A percentile compares a stretch with the other conserved stretches of the same genome.
phyloP scores from a whole-genome alignment of 108 stramenopile genomes.

The Cylindrotheca fusiformis region DNA sequence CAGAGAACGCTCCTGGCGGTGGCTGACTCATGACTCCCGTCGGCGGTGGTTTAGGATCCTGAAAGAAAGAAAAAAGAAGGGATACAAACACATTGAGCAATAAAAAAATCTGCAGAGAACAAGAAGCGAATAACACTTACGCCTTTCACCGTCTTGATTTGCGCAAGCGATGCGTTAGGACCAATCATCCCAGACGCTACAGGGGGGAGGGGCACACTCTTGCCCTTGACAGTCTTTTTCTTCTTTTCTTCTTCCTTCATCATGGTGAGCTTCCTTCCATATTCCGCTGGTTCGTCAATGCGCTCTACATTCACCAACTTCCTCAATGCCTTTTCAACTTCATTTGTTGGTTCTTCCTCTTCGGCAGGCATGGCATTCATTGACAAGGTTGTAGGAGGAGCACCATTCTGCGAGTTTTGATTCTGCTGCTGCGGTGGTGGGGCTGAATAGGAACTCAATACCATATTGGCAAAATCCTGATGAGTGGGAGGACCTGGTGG shows the following conservation, averaged over 20 bases:
- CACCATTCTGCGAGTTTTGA: not conserved
- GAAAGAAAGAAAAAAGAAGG: conserved; percentile 11
- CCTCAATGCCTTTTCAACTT: conserved; percentile 43
- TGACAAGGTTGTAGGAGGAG: conserved; percentile 9
- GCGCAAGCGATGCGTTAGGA: conserved; percentile 33
- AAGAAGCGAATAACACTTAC: no score
- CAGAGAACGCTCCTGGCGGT: conserved; percentile 37
- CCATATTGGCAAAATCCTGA: conserved; percentile 33
- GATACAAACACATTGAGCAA: no score
- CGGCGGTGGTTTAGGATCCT: conserved; percentile 15
- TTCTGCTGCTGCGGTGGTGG: conserved; percentile 5
- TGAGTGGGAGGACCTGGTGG: conserved; percentile 38
- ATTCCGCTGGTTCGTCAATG: conserved; percentile 55
- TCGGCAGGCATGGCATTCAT: conserved; percentile 35
- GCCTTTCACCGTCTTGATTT: conserved; percentile 37
- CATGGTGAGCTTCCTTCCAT: conserved; percentile 47
- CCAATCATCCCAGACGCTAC: conserved; percentile 29
- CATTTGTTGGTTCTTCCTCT: conserved; percentile 36
- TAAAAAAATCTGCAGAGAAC: no score
- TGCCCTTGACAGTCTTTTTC: conserved; percentile 37
- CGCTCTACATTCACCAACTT: conserved; percentile 60
- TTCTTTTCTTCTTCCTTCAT: conserved; percentile 41
- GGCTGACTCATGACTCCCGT: conserved; percentile 52
- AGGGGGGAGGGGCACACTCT: conserved; percentile 47
- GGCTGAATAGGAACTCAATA: conserved; percentile 34